phyloP scores from a whole-genome alignment of 768 basidiomycete species.

The Suillus discolor region DNA sequence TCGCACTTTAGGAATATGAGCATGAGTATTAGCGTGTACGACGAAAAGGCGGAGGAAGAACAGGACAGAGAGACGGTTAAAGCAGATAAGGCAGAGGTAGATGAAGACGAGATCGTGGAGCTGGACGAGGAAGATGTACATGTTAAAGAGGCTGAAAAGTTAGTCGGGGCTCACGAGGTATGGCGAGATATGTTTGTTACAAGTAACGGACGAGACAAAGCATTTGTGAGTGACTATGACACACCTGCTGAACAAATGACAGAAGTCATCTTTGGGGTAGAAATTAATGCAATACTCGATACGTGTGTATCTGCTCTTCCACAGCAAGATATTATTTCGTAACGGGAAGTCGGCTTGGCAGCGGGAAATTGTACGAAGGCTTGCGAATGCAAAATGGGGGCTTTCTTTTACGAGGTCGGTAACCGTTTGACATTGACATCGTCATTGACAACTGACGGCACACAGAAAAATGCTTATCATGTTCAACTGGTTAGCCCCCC shows the following conservation, averaged over 20 bases:
- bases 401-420: slow-evolving; percentile 75
- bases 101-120: slow-evolving; percentile 41
- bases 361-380: slow-evolving; percentile 54
- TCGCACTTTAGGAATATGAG: slow-evolving; percentile 26
- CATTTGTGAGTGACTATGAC: slow-evolving; percentile 59
- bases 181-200: slow-evolving; percentile 82
- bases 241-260: slow-evolving; percentile 7
- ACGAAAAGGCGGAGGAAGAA: slow-evolving; percentile 43
- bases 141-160: slow-evolving; percentile 45
- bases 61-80: slow-evolving; percentile 20
- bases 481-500: slow-evolving; percentile 83
- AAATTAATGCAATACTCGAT: slow-evolving; percentile 89
- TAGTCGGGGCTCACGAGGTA: slow-evolving; percentile 63
- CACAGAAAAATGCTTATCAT: slow-evolving; percentile 76
- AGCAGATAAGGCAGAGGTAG: slow-evolving; percentile 18
- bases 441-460: slow-evolving; percentile 8
- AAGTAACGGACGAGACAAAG: slow-evolving; percentile 82
- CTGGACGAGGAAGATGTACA: slow-evolving; percentile 52
- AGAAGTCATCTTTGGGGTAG: slow-evolving; percentile 36
- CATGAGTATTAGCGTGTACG: slow-evolving; percentile 36
- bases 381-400: slow-evolving; percentile 55
- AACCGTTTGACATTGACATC: background rate
- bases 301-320: slow-evolving; percentile 72
- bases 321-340: slow-evolving; percentile 56
- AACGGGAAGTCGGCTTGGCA: slow-evolving; percentile 51